Percentiles rank a stretch among this genome's conserved stretches.
These are phyloP conservation scores for Chenopodium quinoa DNA, from an alignment of 148 eudicot species.

Conservation along the genomic window DNA sequence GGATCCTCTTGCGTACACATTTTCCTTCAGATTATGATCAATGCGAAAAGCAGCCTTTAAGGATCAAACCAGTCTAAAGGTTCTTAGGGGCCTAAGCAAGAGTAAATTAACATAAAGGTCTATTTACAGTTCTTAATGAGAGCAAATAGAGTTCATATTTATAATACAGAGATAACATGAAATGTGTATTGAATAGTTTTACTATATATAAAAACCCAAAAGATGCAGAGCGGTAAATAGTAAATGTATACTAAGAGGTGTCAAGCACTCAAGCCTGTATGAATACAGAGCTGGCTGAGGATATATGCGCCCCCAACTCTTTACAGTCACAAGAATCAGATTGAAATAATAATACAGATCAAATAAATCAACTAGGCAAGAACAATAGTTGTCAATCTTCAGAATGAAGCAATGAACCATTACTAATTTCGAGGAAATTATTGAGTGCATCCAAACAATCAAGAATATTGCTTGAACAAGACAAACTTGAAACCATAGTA, in stretches of 20 bases:
- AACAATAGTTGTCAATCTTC: background rate
- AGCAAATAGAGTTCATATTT: background rate
- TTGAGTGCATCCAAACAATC: background rate
- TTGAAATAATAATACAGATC: too few relatives aligned
- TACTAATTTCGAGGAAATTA: background rate
- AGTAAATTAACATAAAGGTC: background rate
- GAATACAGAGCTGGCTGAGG: background rate
- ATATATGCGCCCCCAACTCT: background rate
- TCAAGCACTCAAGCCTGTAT: background rate
- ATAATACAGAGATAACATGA: too few relatives aligned
- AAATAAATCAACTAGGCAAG: background rate
- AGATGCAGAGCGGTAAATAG: background rate
- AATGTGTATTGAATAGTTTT: too few relatives aligned
- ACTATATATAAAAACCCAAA: too few relatives aligned
- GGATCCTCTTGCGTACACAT: background rate
- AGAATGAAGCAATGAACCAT: background rate
- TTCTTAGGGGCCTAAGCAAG: background rate
- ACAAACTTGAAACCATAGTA: background rate
- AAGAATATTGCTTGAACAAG: slow-evolving; percentile 9
- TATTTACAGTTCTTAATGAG: background rate
- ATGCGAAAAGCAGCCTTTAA: background rate
- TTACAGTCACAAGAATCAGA: too few relatives aligned
- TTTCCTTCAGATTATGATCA: background rate
- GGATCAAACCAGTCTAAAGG: background rate
- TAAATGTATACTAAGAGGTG: background rate